Conservation (phyloP, 768 basidiomycete genomes). For the Chalciporus pseudorubinellus region DNA sequence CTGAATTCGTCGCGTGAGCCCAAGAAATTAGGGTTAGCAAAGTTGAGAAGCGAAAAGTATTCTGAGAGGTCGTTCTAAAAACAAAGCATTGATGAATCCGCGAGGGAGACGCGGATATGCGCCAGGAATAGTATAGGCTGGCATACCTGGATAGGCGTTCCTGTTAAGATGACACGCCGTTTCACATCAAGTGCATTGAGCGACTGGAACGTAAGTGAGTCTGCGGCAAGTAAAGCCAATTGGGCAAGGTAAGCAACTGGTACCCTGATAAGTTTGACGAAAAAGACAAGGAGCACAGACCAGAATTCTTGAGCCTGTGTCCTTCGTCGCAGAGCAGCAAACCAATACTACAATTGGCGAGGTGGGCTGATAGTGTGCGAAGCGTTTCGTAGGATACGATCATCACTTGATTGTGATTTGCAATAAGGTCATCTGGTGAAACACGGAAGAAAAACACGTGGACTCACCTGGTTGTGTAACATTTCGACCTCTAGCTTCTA, state of each 20-base stretch:
- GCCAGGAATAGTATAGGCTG: background rate
- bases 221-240: constrained; percentile 37
- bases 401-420: constrained; percentile 63
- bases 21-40: constrained; percentile 88
- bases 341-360: constrained; percentile 81
- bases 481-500: constrained; percentile 81
- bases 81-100: background rate
- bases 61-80: constrained; percentile 89
- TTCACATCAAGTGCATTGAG: constrained; percentile 81
- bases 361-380: constrained; percentile 70
- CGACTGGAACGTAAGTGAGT: constrained; percentile 84
- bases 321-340: constrained; percentile 96
- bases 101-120: constrained; percentile 2
- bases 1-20: constrained; percentile 88
- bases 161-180: constrained; percentile 90
- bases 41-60: constrained; percentile 90
- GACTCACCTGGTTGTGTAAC: constrained; percentile 84
- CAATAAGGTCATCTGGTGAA: background rate
- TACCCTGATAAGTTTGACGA: background rate
- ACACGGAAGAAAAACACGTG: background rate
- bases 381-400: constrained; percentile 98
- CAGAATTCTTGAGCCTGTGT: constrained; percentile 94
- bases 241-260: background rate
- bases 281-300: constrained; percentile 39
- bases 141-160: constrained; percentile 84